These are phyloP conservation scores for Jatropha curcas DNA, from an alignment of 345 rosid species.

Conservation along the genomic window DNA sequence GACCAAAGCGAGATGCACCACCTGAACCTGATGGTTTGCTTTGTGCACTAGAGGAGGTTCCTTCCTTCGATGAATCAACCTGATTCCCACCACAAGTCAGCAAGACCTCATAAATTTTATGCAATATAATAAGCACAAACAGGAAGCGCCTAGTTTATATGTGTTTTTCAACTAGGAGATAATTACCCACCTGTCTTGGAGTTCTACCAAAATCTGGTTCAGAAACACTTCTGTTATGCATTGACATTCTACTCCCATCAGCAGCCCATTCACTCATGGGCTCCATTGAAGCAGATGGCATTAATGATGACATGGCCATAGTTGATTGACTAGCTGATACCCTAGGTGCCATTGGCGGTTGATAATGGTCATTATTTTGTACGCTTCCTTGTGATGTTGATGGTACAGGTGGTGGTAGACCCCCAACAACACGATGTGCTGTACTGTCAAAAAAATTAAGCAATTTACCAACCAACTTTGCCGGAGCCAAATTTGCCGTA, in stretches of 20 bases:
- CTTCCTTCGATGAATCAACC: constrained; percentile 61
- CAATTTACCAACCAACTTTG: constrained; percentile 69
- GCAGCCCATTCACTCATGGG: constrained; percentile 63
- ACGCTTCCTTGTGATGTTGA: constrained; percentile 39
- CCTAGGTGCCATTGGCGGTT: constrained; percentile 45
- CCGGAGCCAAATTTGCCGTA: constrained; percentile 67
- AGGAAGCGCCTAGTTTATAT: constrained; percentile 7
- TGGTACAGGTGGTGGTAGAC: constrained; percentile 64
- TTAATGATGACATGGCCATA: constrained; percentile 67
- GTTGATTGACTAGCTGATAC: constrained; percentile 75
- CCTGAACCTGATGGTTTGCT: constrained; percentile 52
- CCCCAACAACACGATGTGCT: constrained; percentile 82
- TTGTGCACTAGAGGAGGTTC: constrained; percentile 48
- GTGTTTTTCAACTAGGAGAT: constrained; percentile 6
- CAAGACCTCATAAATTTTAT: constrained; percentile 17
- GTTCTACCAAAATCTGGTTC: constrained; percentile 80
- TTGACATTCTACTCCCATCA: constrained; percentile 59
- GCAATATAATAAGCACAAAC: constrained; percentile 1
- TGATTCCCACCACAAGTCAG: constrained; percentile 30
- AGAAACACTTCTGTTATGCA: constrained; percentile 74
- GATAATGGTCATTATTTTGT: constrained; percentile 44
- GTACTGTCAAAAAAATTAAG: constrained; percentile 80
- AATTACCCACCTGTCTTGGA: constrained; percentile 62
- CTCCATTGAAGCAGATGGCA: constrained; percentile 75
- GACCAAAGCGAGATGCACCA: constrained; percentile 69